A percentile compares a stretch with the other conserved stretches of the same genome.
Evolutionary conservation across 2,329 filamentous ascomycete species (phyloP).

Genomic region (Cladosporium sp.): DNA sequence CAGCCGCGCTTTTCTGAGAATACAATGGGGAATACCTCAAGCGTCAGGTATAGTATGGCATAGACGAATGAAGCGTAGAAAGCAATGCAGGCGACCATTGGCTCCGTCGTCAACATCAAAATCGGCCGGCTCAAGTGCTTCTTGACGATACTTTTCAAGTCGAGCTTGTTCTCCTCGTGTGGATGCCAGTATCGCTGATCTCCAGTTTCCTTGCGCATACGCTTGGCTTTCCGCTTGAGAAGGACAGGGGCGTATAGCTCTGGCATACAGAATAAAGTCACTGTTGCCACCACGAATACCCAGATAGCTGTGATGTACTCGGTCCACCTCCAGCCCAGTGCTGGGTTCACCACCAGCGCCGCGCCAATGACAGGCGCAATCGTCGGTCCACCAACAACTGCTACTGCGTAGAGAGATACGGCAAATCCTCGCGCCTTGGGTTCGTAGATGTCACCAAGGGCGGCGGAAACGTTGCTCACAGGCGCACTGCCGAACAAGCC

Average conservation of each 20-base stretch:
- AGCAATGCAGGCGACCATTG: slow-evolving; percentile 42
- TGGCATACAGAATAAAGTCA: slow-evolving; percentile 54
- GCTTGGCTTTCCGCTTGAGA: slow-evolving; percentile 45
- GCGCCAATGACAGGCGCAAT: slow-evolving; percentile 38
- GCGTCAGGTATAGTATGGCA: slow-evolving; percentile 43
- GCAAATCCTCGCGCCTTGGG: slow-evolving; percentile 32
- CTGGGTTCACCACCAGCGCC: slow-evolving; percentile 24
- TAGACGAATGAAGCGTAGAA: slow-evolving; percentile 42
- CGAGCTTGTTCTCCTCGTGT: slow-evolving; percentile 42
- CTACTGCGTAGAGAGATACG: slow-evolving; percentile 31
- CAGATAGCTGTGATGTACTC: slow-evolving; percentile 43
- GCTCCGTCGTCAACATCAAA: slow-evolving; percentile 45
- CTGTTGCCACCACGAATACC: slow-evolving; percentile 44
- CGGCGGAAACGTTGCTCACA: slow-evolving; percentile 38
- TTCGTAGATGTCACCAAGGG: slow-evolving; percentile 37
- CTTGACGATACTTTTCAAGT: slow-evolving; percentile 37
- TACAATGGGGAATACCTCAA: slow-evolving; percentile 47
- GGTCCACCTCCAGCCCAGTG: slow-evolving; percentile 41
- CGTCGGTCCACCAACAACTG: slow-evolving; percentile 32
- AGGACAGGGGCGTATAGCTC: slow-evolving; percentile 46
- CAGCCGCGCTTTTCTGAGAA: slow-evolving; percentile 43
- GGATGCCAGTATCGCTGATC: slow-evolving; percentile 42
- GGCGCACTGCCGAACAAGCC: slow-evolving; percentile 40
- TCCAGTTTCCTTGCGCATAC: slow-evolving; percentile 54
- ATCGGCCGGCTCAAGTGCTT: slow-evolving; percentile 42